Evolutionary conservation across 2,329 filamentous ascomycete genomes (phyloP), one percentile per base, ranked within the genome.

Genomic region (Colletotrichum orbiculare): DNA sequence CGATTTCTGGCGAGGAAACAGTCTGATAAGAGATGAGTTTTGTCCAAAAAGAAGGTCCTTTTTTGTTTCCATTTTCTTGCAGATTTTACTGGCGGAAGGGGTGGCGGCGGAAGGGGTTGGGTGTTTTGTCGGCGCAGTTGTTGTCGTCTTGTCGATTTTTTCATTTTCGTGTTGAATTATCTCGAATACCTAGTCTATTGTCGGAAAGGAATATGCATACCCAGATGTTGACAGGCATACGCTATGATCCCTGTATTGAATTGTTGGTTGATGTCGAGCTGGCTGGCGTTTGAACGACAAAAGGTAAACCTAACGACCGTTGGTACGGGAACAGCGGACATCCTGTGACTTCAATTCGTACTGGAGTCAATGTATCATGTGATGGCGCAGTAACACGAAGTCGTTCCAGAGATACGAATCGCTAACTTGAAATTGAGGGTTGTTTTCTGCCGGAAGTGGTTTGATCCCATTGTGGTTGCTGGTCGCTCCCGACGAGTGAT

Each of bases 1-100:
- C 33, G 47, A 61, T 49, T 70, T 43, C 69, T 69, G 66, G 67
- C 73, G 69, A 69, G 71, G 68, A 62, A 55, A 46, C 67, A 66
- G 63, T 64, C 60, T 60, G 68, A 66, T 25, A 25, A 67, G 67
- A 63, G 67, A 67, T 43, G 53, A 57, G 39, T 38, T 46, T 46
- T 46, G 17, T 66, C 48, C 48, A 63, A 60, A 64, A 66, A 66
- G 63, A 34, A 63, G 46, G 58, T 52, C 48, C 52, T 54, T 65
- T 15, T 46, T 3, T 46, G 15, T 46, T 50, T 52, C 47, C 52
- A 45, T 65, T 15, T 46, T 3, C 25, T 11, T 46, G n/a, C 38
- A 69, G 68, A 68, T 67, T 68, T 69, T 71, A 57, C 71, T 69
- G 70, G 68, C 53, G 64, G 46, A 45, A 50, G 42, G 46, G 53